A percentile compares a stretch with the other conserved stretches of the same genome.
Evolutionary conservation across 495 filamentous ascomycete genomes (phyloP).

Genomic region (Amniculicola lignicola): DNA sequence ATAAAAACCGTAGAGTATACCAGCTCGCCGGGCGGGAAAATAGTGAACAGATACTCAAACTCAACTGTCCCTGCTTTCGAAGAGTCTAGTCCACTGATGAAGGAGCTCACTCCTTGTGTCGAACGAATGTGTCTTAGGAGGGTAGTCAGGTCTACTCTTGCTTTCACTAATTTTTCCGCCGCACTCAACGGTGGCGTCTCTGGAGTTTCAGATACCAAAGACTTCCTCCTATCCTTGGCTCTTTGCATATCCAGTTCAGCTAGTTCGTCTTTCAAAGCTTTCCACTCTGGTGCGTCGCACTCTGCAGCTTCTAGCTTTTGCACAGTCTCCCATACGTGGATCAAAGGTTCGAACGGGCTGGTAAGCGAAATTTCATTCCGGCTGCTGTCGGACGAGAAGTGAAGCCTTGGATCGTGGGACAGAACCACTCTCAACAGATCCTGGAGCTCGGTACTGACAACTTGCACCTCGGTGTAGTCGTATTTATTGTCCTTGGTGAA

Average conservation of each 20-base stretch:
- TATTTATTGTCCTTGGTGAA: neutral
- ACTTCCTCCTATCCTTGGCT: too few species aligned
- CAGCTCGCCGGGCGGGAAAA: conserved; percentile 1
- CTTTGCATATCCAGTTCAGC: conserved; percentile 1
- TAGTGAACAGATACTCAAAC: neutral
- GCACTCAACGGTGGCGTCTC: neutral
- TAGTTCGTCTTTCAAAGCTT: neutral
- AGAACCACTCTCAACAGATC: neutral
- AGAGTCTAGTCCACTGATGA: neutral
- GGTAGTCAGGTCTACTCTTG: neutral
- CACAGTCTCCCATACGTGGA: neutral
- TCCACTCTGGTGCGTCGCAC: neutral
- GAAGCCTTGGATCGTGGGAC: conserved; percentile 1
- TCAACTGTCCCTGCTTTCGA: neutral
- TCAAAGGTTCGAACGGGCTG: conserved; percentile 3
- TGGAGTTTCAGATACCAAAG: too few species aligned
- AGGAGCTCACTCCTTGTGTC: neutral
- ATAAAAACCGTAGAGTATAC: neutral
- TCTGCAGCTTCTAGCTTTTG: neutral
- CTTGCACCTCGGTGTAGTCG: neutral
- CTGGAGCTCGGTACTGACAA: conserved; percentile 1
- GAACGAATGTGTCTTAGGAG: neutral
- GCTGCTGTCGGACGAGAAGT: conserved; percentile 1
- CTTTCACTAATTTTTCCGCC: neutral
- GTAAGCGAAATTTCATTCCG: neutral